Evolutionary conservation across 148 eudicot genomes (phyloP), one percentile per base, ranked within the genome.

Genomic region (Fagopyrum homotropicum): DNA sequence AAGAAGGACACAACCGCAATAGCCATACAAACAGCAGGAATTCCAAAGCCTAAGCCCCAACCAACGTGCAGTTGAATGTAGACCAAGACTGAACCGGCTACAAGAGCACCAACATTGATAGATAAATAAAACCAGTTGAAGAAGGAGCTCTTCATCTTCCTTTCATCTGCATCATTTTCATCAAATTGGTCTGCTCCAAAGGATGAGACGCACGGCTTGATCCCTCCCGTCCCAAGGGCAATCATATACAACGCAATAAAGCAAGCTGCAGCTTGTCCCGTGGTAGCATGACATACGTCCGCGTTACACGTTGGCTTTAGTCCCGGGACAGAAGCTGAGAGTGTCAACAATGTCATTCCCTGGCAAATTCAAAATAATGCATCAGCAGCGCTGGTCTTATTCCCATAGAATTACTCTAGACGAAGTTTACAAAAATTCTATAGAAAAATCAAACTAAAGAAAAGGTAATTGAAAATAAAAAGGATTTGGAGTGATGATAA

Each of bases 31-130:
- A 75, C 70, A 61, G 69, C 76, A 11, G 76, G 76, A 11, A 74
- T 26, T 2, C 76, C 76, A 44, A 74, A 74, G 11, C 76, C 76
- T 66, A 66, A 74, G 5, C 26, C 76, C 76, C 76, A 74, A 19
- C 76, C 76, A 0, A 74, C 76, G 43, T 74, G 66, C 30, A 44
- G 55, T 74, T 74, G 76, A 12, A 74, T 40, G 30, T 59, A 74
- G 26, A 74, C 76, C 69, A 74, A 44, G 0, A 57, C 76, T 16
- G 76, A 55, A 6, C 48, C 16, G 29, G 76, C 77, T 17, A 75
- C 45, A 1, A 75, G 77, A 9, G 77, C 77, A 57, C 77, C 77
- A 22, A 57, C 77, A 75, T 75, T 75, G 52, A 75, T 75, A 50
- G 77, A 75, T 9, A 75, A 35, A 35, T 35, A 35, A 35, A 35